phyloP scores from a whole-genome alignment of 441 rosid species.

The Gossypium lobatum region DNA sequence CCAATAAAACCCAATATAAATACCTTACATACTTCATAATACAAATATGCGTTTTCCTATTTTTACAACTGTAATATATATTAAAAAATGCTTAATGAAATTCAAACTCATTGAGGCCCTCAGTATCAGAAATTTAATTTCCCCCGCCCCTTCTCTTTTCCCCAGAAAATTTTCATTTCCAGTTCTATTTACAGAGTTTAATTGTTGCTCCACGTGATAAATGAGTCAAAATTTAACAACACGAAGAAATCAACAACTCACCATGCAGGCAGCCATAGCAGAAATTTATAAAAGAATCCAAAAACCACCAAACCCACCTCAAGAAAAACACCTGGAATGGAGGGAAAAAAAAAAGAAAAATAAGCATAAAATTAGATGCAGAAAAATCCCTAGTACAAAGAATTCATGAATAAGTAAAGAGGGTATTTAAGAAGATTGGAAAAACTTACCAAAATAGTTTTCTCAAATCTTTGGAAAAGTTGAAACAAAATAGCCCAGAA shows the following conservation, averaged over 20 bases:
- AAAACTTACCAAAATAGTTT: conserved; percentile 13
- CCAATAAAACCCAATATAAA: background rate
- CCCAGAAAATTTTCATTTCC: conserved; percentile 8
- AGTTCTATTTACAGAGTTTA: conserved; percentile 33
- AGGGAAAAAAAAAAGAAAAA: background rate
- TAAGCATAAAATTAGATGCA: background rate
- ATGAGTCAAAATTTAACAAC: conserved; percentile 21
- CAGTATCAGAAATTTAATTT: background rate
- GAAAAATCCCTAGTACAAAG: background rate
- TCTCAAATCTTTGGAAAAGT: conserved; percentile 3
- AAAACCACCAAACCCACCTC: conserved; percentile 27
- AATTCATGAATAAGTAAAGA: background rate
- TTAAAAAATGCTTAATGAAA: background rate
- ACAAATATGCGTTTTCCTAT: background rate
- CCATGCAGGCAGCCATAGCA: conserved; percentile 8
- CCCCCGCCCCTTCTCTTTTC: background rate
- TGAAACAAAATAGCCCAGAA: conserved; percentile 12
- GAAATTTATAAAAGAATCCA: conserved; percentile 17
- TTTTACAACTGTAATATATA: background rate
- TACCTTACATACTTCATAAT: background rate
- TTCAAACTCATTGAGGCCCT: background rate
- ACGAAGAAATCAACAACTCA: conserved; percentile 19
- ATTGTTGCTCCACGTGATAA: conserved; percentile 17
- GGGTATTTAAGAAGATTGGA: background rate
- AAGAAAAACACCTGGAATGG: conserved; percentile 28